Percentiles rank a stretch among this genome's conserved stretches.
phyloP scores from a whole-genome alignment of 1,284 basidiomycete genomes.

The Microbotryum silenes-acaulis region DNA sequence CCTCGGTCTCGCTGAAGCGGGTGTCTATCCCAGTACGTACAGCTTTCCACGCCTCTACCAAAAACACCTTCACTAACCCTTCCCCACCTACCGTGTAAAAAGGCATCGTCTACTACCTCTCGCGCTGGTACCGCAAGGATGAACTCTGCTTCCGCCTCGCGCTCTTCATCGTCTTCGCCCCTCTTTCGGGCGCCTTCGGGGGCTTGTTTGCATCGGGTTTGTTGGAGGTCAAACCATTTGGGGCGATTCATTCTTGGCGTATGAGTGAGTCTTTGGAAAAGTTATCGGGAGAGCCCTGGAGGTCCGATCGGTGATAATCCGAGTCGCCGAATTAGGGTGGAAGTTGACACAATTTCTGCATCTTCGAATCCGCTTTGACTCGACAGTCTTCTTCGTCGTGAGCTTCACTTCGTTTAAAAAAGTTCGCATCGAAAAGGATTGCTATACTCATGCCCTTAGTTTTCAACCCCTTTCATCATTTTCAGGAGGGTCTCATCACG shows the following conservation, averaged over 20 bases:
- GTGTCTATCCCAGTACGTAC: neutral
- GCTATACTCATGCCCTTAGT: too few relatives aligned
- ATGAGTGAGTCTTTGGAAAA: neutral
- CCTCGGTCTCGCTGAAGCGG: conserved; percentile 37
- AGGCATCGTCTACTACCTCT: conserved; percentile 37
- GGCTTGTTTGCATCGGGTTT: conserved; percentile 33
- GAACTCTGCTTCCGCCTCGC: conserved; percentile 39
- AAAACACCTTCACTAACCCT: too few relatives aligned
- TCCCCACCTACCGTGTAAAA: too few relatives aligned
- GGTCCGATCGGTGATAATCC: too few relatives aligned
- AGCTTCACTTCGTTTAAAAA: too few relatives aligned
- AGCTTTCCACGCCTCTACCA: neutral
- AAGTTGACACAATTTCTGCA: too few relatives aligned
- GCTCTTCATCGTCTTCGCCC: conserved; percentile 26
- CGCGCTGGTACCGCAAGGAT: conserved; percentile 39
- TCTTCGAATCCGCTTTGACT: conserved; percentile 11
- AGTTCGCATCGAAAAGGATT: too few relatives aligned
- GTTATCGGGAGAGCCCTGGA: too few relatives aligned
- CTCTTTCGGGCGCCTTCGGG: conserved; percentile 35
- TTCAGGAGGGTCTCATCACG: conserved; percentile 41
- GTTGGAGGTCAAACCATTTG: conserved; percentile 26
- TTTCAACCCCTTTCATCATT: conserved; percentile 20
- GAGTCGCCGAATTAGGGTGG: too few relatives aligned
- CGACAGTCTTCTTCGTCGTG: too few relatives aligned
- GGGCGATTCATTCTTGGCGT: conserved; percentile 25